Conservation (phyloP, 83 land plant genomes). For the Picea abies region DNA sequence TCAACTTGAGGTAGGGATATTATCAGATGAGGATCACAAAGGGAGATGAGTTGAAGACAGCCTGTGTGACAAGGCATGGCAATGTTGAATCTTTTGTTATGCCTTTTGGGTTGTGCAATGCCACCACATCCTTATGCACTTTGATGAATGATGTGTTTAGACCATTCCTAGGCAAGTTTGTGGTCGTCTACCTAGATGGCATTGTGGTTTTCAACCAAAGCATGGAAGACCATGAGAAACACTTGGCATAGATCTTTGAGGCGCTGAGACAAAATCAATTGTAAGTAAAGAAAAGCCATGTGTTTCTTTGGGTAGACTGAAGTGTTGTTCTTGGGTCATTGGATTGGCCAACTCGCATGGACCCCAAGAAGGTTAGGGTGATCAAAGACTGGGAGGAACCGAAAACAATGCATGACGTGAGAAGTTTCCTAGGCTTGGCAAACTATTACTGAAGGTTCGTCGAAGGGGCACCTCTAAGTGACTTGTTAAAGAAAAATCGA, state of each 20-base stretch:
- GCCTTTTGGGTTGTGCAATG: slow-evolving; percentile 5
- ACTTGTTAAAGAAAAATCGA: slow-evolving; percentile 12
- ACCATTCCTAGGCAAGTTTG: too few species aligned
- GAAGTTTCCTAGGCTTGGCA: too few species aligned
- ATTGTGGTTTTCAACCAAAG: background rate
- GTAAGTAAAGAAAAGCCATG: background rate
- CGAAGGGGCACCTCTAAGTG: too few species aligned
- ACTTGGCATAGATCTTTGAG: too few species aligned
- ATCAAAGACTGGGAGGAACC: too few species aligned
- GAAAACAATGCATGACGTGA: too few species aligned
- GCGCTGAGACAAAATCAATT: background rate
- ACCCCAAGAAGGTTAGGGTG: background rate
- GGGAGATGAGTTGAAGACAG: slow-evolving; percentile 18
- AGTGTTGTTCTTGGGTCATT: background rate
- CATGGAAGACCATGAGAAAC: background rate
- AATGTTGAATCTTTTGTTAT: background rate
- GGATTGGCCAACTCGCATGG: background rate
- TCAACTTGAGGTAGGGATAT: slow-evolving; percentile 13
- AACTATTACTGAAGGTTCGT: slow-evolving; percentile 20
- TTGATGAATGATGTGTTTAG: slow-evolving; percentile 1
- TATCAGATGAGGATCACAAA: slow-evolving; percentile 8
- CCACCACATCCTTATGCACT: background rate
- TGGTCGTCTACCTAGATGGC: background rate
- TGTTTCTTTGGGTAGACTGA: background rate
- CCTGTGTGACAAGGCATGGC: slow-evolving; percentile 18